phyloP scores from a whole-genome alignment of 1,284 basidiomycete genomes.

The Vanrija pseudolonga region DNA sequence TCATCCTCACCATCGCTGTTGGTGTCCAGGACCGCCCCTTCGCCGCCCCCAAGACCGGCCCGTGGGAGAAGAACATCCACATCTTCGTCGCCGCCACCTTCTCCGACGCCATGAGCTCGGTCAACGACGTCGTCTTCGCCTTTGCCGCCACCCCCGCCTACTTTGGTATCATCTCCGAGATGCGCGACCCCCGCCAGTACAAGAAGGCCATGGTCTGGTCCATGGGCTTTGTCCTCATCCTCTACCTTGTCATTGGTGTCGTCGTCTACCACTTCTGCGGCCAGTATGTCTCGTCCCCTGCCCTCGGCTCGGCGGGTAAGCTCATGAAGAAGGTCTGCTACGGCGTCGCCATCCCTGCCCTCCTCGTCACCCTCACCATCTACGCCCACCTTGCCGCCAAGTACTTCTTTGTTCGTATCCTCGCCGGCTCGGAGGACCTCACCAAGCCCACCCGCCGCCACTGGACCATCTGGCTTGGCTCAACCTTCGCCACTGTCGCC shows the following conservation, averaged over 20 bases:
- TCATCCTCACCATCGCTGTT: constrained; percentile 47
- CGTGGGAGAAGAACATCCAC: constrained; percentile 31
- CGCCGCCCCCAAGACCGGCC: constrained; percentile 22
- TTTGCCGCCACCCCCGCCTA: constrained; percentile 29
- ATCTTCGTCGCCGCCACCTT: constrained; percentile 28
- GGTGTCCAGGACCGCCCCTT: constrained; percentile 43
- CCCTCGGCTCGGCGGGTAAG: constrained; percentile 43
- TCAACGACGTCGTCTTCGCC: constrained; percentile 41
- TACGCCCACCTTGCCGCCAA: constrained; percentile 33
- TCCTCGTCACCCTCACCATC: constrained; percentile 24
- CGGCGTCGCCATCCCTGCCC: constrained; percentile 46
- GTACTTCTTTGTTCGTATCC: constrained; percentile 33
- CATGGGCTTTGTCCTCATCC: constrained; percentile 35
- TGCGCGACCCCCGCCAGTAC: constrained; percentile 32
- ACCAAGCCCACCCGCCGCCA: constrained; percentile 23
- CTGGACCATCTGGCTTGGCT: constrained; percentile 34
- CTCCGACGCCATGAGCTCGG: constrained; percentile 40
- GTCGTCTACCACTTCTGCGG: constrained; percentile 38
- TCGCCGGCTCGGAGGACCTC: constrained; percentile 33
- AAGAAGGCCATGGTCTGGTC: constrained; percentile 29
- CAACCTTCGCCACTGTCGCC: constrained; percentile 15
- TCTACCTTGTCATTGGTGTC: constrained; percentile 35
- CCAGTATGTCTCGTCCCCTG: constrained; percentile 43
- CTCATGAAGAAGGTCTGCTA: constrained; percentile 48
- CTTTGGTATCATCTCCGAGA: constrained; percentile 28